These are phyloP conservation scores for Tremellales sp. DNA, from an alignment of 1,284 basidiomycete species.

Conservation along the genomic window DNA sequence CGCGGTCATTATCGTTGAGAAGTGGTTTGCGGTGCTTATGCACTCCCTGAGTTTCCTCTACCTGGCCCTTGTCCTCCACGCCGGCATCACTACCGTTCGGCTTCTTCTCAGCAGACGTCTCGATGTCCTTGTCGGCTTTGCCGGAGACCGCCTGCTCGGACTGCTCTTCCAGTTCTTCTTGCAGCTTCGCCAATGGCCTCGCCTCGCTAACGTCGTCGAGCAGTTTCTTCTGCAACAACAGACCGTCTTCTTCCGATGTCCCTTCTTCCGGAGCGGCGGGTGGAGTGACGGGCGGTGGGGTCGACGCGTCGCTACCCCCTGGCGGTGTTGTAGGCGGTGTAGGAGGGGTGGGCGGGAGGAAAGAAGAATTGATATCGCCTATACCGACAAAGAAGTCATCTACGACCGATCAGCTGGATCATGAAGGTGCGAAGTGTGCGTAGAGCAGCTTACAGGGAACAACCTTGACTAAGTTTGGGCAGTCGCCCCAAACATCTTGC, in stretches of 20 bases:
- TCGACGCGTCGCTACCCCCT: not conserved
- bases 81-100: not conserved
- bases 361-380: slow-evolving; percentile 94
- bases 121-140: too few species aligned
- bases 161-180: slow-evolving; percentile 62
- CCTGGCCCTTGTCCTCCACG: not conserved
- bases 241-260: slow-evolving; percentile 23
- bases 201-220: slow-evolving; percentile 80
- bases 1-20: slow-evolving; percentile 81
- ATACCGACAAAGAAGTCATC: slow-evolving; percentile 99
- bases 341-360: slow-evolving; percentile 53
- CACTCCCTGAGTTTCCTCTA: not conserved
- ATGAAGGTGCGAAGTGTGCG: slow-evolving; percentile 2
- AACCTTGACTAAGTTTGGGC: slow-evolving; percentile 92
- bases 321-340: slow-evolving; percentile 1
- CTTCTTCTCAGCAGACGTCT: not conserved
- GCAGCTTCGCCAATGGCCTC: slow-evolving; percentile 80
- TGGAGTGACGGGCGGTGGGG: slow-evolving; percentile 4
- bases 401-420: slow-evolving; percentile 38
- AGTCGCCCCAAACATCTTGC: slow-evolving; percentile 90
- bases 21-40: slow-evolving; percentile 51
- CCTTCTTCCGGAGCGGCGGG: slow-evolving; percentile 10
- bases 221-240: slow-evolving; percentile 55
- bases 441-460: slow-evolving; percentile 74
- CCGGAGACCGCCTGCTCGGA: not conserved